Evolutionary conservation across 257 asterid species (phyloP).

Genomic region (Solanum pinnatisectum): DNA sequence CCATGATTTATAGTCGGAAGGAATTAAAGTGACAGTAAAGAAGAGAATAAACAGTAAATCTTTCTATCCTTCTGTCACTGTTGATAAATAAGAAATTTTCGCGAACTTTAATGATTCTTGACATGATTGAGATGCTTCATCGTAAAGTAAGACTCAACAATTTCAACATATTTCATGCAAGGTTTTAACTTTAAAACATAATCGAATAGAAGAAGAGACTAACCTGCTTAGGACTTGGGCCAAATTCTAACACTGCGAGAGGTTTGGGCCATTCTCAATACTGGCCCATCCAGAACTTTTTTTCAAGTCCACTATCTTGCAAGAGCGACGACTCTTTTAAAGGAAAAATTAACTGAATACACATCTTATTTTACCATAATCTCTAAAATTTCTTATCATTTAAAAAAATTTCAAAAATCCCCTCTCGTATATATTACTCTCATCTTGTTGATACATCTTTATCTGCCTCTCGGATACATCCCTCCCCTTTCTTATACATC

Average conservation of each 20-base stretch:
- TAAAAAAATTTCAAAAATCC: too few relatives aligned
- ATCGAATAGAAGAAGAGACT: background rate
- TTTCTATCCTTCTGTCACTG: background rate
- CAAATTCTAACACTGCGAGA: background rate
- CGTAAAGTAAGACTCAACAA: background rate
- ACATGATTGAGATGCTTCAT: background rate
- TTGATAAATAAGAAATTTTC: background rate
- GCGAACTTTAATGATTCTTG: background rate
- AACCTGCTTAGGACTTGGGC: background rate
- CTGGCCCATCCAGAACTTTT: background rate
- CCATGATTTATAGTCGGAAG: background rate
- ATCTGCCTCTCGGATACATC: background rate
- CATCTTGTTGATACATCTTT: background rate
- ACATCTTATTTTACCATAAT: background rate
- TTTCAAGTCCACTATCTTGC: background rate
- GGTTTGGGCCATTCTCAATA: background rate
- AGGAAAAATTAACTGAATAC: background rate
- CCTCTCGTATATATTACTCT: background rate
- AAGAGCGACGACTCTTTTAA: background rate
- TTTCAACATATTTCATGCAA: background rate
- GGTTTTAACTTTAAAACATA: background rate
- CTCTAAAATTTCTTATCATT: too few relatives aligned
- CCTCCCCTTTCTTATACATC: background rate
- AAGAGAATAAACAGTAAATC: background rate
- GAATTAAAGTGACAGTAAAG: background rate